phyloP scores from a whole-genome alignment of 805 yeast genomes.

The Starmerella vaccinii region DNA sequence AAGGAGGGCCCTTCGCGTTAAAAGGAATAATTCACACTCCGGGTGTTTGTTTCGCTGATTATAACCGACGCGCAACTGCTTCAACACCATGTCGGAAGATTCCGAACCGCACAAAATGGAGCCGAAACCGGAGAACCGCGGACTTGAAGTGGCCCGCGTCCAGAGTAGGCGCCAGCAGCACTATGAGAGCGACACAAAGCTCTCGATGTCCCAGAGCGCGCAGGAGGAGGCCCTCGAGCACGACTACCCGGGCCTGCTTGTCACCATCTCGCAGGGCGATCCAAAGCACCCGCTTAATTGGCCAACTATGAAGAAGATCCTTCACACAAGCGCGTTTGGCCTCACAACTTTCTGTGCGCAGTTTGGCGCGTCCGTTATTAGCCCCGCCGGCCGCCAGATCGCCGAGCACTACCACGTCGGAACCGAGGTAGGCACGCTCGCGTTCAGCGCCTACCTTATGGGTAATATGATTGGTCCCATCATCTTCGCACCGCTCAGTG shows the following conservation, averaged over 20 bases:
- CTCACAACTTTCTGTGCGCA: constrained; percentile 44
- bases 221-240: constrained; percentile 8
- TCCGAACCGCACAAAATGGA: not conserved
- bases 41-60: too few relatives aligned
- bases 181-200: not conserved
- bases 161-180: constrained; percentile 1
- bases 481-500: constrained; percentile 50
- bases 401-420: constrained; percentile 39
- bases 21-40: too few relatives aligned
- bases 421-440: constrained; percentile 39
- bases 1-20: too few relatives aligned
- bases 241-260: constrained; percentile 15
- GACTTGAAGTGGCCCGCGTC: not conserved
- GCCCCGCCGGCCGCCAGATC: constrained; percentile 43
- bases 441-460: constrained; percentile 45
- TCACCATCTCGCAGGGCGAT: constrained; percentile 10
- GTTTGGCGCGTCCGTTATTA: constrained; percentile 43
- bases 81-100: not conserved
- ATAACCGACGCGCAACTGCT: too few relatives aligned
- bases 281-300: constrained; percentile 43
- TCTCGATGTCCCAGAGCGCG: not conserved
- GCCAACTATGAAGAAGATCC: constrained; percentile 37
- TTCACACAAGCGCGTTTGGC: constrained; percentile 34
- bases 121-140: not conserved
- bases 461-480: constrained; percentile 57